phyloP scores from a whole-genome alignment of 192 early-diverging fungal species.

The Chytriomyces confervae region DNA sequence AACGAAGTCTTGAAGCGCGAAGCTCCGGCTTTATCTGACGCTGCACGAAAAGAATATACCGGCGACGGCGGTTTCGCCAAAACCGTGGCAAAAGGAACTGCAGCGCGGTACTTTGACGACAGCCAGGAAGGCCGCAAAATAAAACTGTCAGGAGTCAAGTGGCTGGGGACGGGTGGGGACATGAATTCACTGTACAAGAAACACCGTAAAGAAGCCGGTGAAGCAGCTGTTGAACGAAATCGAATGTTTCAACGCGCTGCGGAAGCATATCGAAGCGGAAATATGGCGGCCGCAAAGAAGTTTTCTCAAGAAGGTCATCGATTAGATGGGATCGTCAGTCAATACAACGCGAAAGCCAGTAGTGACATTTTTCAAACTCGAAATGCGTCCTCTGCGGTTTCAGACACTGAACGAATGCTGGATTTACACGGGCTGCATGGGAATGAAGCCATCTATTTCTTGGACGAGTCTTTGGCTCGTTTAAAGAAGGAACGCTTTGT shows the following conservation, averaged over 20 bases:
- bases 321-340: conserved; percentile 47
- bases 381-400: conserved; percentile 27
- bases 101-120: conserved; percentile 5
- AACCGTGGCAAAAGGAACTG: conserved; percentile 14
- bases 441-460: conserved; percentile 50
- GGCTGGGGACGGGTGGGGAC: conserved; percentile 52
- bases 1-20: conserved; percentile 36
- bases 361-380: conserved; percentile 46
- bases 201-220: conserved; percentile 51
- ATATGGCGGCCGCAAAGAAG: conserved; percentile 56
- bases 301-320: conserved; percentile 49
- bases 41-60: not conserved
- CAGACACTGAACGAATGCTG: conserved; percentile 33
- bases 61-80: conserved; percentile 6
- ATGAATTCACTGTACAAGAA: conserved; percentile 48
- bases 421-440: conserved; percentile 63
- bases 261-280: conserved; percentile 51
- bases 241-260: conserved; percentile 58
- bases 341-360: conserved; percentile 46
- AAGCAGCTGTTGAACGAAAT: conserved; percentile 52
- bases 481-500: conserved; percentile 37
- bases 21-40: not conserved
- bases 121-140: conserved; percentile 6
- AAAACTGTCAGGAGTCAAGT: conserved; percentile 24
- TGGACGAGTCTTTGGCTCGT: conserved; percentile 31